phyloP scores from a whole-genome alignment of 2,329 filamentous ascomycete genomes.

The Fusarium hostae region DNA sequence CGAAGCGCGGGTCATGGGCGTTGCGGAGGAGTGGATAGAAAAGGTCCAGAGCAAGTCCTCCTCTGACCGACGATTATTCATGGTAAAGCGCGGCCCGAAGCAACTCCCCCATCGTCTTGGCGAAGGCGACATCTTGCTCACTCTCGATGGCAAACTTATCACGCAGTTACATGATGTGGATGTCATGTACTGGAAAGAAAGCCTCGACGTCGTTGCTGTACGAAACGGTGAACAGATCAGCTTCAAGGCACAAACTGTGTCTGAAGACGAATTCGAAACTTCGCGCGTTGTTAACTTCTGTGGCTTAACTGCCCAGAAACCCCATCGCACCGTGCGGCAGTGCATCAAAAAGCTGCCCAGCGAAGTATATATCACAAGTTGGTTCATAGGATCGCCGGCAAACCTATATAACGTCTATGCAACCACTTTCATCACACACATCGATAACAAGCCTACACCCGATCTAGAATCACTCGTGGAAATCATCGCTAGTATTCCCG shows the following conservation, averaged over 20 bases:
- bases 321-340: constrained; percentile 94
- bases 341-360: constrained; percentile 98
- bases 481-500: constrained; percentile 87
- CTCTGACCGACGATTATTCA: constrained; percentile 94
- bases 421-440: constrained; percentile 96
- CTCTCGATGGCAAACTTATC: constrained; percentile 88
- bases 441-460: constrained; percentile 87
- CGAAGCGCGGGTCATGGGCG: constrained; percentile 95
- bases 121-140: constrained; percentile 92
- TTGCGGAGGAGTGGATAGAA: constrained; percentile 93
- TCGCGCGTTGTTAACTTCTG: constrained; percentile 93
- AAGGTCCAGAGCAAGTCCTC: constrained; percentile 89
- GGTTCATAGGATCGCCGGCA: constrained; percentile 82
- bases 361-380: constrained; percentile 92
- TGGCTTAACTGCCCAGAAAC: constrained; percentile 89
- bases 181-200: constrained; percentile 91
- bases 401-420: constrained; percentile 92
- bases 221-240: constrained; percentile 82
- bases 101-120: constrained; percentile 67
- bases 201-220: constrained; percentile 87
- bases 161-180: constrained; percentile 93
- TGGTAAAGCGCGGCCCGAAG: constrained; percentile 87
- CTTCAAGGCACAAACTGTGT: constrained; percentile 83
- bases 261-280: constrained; percentile 91
- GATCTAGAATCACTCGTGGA: constrained; percentile 83